Base-by-base conservation (phyloP, 331 rosid genomes). In the Pyracantha coccinea region DNA sequence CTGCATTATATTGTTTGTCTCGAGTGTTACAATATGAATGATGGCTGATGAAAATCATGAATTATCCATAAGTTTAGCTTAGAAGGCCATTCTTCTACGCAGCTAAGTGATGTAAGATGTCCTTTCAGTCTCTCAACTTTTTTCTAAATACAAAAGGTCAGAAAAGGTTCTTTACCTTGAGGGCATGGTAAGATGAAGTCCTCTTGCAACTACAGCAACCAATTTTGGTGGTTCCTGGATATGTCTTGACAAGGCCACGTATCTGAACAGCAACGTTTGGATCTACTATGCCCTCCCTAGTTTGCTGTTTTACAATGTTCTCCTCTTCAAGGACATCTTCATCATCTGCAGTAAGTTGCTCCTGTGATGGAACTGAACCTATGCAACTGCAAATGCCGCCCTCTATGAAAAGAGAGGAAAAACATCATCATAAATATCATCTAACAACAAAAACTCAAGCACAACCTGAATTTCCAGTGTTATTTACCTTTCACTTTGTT, bases 261-360 rank as follows among this genome's bases (percentile, higher is more conserved):
- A 90, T 80, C 85, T 92, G 99, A 83, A 94, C 99, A 19, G 96
- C 91, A 70, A 92, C 79, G 68, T 87, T 85, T 67, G 82, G 27
- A 19, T 91, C 92, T 19, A 86, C 67, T 44, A 75, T 45, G 9
- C 89, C 84, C 63, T 88, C 87, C 5, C 58, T 68, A 71, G 58
- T 69, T 82, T 88, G 89, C 75, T 77, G 80, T 73, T 81, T 91
- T 57, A 94, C 94, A 25, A 73, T 61, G 73, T 78, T 90, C 89
- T 92, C 95, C 85, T 92, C 99, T 80, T 91, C 88, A 68, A 83
- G 88, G 63, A 94, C 99, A 85, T 94, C 99, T 77, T 90, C 92
- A 86, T 92, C 97, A 80, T 94, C 93, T 63, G 97, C 84, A 62
- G 82, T 77, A 77, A 70, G 11, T 41, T 60, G 82, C 75, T 87